A percentile compares a stretch with the other conserved stretches of the same genome.
Evolutionary conservation across 2,329 filamentous ascomycete species (phyloP).

Genomic region (Cytospora piceicola): DNA sequence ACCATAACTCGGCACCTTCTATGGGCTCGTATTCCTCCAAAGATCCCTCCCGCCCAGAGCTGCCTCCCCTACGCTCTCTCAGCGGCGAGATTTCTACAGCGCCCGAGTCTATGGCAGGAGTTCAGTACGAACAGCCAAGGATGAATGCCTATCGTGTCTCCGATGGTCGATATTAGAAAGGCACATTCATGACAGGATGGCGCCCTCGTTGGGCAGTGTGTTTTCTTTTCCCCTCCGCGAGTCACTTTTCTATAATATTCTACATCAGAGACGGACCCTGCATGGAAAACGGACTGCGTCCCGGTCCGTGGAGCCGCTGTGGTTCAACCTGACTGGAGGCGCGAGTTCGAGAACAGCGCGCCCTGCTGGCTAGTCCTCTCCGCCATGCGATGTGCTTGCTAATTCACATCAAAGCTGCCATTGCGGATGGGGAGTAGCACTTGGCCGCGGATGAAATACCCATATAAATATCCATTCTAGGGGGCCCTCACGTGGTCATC

Average conservation of each 20-base stretch:
- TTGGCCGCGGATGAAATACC: neutral
- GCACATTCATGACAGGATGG: neutral
- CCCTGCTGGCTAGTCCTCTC: neutral
- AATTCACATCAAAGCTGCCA: neutral
- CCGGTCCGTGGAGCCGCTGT: neutral
- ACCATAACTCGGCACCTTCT: conserved; percentile 29
- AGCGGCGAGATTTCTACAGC: conserved; percentile 47
- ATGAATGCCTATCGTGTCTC: conserved; percentile 51
- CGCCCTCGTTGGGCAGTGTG: neutral
- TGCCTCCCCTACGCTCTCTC: conserved; percentile 61
- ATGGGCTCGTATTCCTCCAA: conserved; percentile 38
- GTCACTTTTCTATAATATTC: neutral
- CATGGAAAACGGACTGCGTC: neutral
- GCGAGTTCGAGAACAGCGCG: neutral
- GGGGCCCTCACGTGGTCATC: neutral
- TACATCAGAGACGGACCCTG: neutral
- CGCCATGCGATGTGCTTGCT: neutral
- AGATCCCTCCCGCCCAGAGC: conserved; percentile 48
- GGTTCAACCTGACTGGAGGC: neutral
- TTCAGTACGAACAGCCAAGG: conserved; percentile 62
- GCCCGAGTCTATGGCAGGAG: conserved; percentile 68
- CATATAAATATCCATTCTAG: neutral
- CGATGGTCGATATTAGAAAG: conserved; percentile 37
- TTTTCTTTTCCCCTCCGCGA: neutral
- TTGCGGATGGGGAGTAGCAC: neutral